Percentiles rank a stretch among this genome's conserved stretches.
phyloP scores from a whole-genome alignment of 805 yeast genomes.

The Barnettozyma botsteinii region DNA sequence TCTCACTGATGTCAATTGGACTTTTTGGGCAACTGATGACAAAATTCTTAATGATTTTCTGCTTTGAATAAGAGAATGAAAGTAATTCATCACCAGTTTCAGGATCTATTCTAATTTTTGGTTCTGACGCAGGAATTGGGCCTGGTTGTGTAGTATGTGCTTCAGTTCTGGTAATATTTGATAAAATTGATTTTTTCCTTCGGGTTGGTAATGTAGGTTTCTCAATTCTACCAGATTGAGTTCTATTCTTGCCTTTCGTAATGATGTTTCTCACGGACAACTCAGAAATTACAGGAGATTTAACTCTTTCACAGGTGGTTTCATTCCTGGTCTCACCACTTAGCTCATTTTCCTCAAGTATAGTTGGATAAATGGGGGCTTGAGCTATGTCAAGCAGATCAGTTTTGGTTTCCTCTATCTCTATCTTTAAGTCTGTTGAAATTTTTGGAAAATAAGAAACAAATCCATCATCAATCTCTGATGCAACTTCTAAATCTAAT shows the following conservation, averaged over 20 bases:
- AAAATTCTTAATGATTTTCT: slow-evolving; percentile 26
- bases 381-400: neutral
- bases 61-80: slow-evolving; percentile 28
- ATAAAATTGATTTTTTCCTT: neutral
- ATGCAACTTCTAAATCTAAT: neutral
- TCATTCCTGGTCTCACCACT: neutral
- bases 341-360: neutral
- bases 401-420: neutral
- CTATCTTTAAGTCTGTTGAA: neutral
- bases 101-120: slow-evolving; percentile 20
- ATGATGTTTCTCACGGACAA: neutral
- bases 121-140: slow-evolving; percentile 30
- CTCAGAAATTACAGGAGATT: neutral
- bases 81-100: slow-evolving; percentile 27
- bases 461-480: neutral
- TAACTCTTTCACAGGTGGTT: neutral
- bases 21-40: slow-evolving; percentile 20
- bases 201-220: neutral
- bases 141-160: slow-evolving; percentile 28
- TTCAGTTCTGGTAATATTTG: slow-evolving; percentile 1
- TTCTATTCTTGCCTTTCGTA: neutral
- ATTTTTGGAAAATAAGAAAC: slow-evolving; percentile 3
- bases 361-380: neutral
- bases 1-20: slow-evolving; percentile 9
- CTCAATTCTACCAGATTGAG: neutral